A percentile compares a stretch with the other conserved stretches of the same genome.
These are phyloP conservation scores for Penicillium sumatraense DNA, from an alignment of 2,329 filamentous ascomycete genomes.

Conservation along the genomic window DNA sequence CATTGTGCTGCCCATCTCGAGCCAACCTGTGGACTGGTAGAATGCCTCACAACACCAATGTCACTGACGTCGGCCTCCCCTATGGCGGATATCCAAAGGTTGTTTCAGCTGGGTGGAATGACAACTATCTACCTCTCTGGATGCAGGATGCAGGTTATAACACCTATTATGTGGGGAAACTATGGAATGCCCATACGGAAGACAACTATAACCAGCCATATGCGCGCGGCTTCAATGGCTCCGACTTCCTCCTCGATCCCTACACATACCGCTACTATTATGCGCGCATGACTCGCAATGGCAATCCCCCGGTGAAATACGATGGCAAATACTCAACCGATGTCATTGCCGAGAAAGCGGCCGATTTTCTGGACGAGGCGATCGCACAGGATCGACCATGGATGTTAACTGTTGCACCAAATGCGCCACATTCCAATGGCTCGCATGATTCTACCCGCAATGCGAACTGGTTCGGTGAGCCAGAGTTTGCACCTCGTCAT, in stretches of 20 bases:
- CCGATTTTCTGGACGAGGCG: slow-evolving; percentile 64
- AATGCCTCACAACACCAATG: slow-evolving; percentile 70
- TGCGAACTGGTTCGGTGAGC: slow-evolving; percentile 30
- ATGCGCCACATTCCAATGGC: slow-evolving; percentile 65
- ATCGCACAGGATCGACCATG: slow-evolving; percentile 60
- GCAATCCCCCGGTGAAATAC: slow-evolving; percentile 57
- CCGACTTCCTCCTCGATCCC: slow-evolving; percentile 66
- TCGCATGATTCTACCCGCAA: slow-evolving; percentile 18
- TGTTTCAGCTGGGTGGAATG: slow-evolving; percentile 66
- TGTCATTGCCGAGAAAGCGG: slow-evolving; percentile 60
- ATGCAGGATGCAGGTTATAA: slow-evolving; percentile 70
- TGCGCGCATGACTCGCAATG: slow-evolving; percentile 64
- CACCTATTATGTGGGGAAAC: slow-evolving; percentile 72
- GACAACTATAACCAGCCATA: slow-evolving; percentile 65
- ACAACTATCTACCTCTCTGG: slow-evolving; percentile 72
- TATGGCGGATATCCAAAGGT: slow-evolving; percentile 66
- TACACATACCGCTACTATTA: slow-evolving; percentile 70
- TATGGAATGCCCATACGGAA: slow-evolving; percentile 68
- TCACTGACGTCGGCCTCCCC: slow-evolving; percentile 54
- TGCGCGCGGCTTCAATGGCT: slow-evolving; percentile 63
- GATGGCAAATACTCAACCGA: slow-evolving; percentile 62
- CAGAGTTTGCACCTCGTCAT: slow-evolving; percentile 57
- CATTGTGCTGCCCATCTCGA: slow-evolving; percentile 68
- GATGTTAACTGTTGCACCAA: slow-evolving; percentile 68
- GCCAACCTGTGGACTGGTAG: slow-evolving; percentile 68